phyloP scores from a whole-genome alignment of 495 filamentous ascomycete genomes.

The Penicillium bialowiezense region DNA sequence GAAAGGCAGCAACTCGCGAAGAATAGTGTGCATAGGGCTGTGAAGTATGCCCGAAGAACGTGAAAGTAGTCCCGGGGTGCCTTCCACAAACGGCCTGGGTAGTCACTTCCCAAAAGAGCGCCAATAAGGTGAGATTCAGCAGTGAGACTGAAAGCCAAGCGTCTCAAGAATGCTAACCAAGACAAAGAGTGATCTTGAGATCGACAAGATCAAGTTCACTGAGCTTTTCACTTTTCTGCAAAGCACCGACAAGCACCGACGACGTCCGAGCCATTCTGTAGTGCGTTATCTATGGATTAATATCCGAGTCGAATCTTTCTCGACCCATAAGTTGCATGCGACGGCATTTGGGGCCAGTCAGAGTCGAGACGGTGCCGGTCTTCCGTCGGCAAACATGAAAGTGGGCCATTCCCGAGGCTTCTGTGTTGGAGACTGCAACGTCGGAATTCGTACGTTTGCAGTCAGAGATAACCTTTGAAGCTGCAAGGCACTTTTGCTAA shows the following conservation, averaged over 20 bases:
- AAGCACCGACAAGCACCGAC: constrained; percentile 22
- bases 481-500: no score
- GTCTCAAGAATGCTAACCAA: no score
- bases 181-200: no score
- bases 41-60: no score
- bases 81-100: no score
- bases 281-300: constrained; percentile 7
- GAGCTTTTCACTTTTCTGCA: no score
- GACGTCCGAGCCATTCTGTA: constrained; percentile 10
- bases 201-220: background rate
- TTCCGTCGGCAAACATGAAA: constrained; percentile 22
- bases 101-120: no score
- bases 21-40: background rate
- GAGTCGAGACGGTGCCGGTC: constrained; percentile 15
- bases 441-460: no score
- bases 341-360: constrained; percentile 15
- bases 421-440: background rate
- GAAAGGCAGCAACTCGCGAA: background rate
- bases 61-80: no score
- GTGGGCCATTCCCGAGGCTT: constrained; percentile 8
- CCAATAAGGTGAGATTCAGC: no score
- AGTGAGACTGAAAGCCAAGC: no score
- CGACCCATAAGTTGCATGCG: background rate
- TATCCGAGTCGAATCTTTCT: constrained; percentile 7
- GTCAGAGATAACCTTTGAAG: no score